phyloP scores from a whole-genome alignment of 352 stramenopile genomes.

The Globisporangium sylvaticum region DNA sequence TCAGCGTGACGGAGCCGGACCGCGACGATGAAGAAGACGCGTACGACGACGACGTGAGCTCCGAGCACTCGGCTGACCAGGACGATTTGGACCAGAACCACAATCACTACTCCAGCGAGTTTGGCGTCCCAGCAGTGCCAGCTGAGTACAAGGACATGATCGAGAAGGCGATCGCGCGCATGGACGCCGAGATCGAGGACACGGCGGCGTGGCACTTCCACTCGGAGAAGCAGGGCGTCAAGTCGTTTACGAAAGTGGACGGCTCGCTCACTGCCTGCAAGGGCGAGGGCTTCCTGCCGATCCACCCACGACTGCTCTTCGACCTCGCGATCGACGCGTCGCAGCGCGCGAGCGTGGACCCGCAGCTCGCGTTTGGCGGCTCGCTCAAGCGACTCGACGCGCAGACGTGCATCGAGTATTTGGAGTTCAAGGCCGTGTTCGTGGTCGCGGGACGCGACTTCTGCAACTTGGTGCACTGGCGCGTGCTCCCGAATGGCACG shows the following conservation, averaged over 20 bases:
- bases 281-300: constrained; percentile 46
- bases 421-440: constrained; percentile 81
- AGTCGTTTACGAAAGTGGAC: constrained; percentile 63
- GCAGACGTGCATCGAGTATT: constrained; percentile 64
- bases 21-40: constrained; percentile 34
- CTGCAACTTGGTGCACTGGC: constrained; percentile 67
- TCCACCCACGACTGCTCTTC: constrained; percentile 50
- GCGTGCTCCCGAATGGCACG: constrained; percentile 50
- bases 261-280: constrained; percentile 59
- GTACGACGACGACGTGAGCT: background rate
- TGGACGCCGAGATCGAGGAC: constrained; percentile 59
- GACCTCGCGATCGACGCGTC: constrained; percentile 47
- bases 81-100: constrained; percentile 25
- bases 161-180: constrained; percentile 49
- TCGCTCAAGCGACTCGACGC: constrained; percentile 41
- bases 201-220: constrained; percentile 57
- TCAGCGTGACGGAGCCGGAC: constrained; percentile 37
- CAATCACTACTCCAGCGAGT: constrained; percentile 23
- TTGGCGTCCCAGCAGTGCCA: constrained; percentile 41
- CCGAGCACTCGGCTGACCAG: constrained; percentile 9
- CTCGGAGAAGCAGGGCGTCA: constrained; percentile 66
- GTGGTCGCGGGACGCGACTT: constrained; percentile 73
- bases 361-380: constrained; percentile 43
- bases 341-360: constrained; percentile 50
- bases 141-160: constrained; percentile 53